phyloP scores from a whole-genome alignment of 2,329 filamentous ascomycete species.

The Penicillium sp. region DNA sequence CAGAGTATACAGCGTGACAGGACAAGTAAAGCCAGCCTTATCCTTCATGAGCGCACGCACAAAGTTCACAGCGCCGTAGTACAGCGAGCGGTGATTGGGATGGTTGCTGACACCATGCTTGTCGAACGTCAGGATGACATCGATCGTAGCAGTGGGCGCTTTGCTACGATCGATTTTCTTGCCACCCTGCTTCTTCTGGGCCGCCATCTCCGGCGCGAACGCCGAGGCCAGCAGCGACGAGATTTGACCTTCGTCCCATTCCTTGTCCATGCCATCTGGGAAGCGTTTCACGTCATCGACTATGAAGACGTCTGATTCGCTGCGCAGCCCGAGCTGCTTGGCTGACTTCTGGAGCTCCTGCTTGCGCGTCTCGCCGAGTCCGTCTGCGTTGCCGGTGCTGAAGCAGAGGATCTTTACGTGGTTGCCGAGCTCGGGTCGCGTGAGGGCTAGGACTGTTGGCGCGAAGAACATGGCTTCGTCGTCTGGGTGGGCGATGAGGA shows the following conservation, averaged over 20 bases:
- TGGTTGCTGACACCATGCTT: conserved; percentile 76
- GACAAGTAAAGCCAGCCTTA: conserved; percentile 63
- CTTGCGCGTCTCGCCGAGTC: conserved; percentile 77
- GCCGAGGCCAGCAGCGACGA: conserved; percentile 67
- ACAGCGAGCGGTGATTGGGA: conserved; percentile 89
- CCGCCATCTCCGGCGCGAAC: conserved; percentile 66
- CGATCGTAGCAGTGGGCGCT: conserved; percentile 60
- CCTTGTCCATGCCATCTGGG: conserved; percentile 80
- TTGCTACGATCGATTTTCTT: conserved; percentile 34
- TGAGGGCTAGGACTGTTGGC: conserved; percentile 81
- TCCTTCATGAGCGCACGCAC: conserved; percentile 64
- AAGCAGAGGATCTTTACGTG: conserved; percentile 93
- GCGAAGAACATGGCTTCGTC: conserved; percentile 99
- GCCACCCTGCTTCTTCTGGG: conserved; percentile 30
- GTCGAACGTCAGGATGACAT: conserved; percentile 90
- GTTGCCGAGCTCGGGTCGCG: conserved; percentile 75
- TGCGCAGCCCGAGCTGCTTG: conserved; percentile 69
- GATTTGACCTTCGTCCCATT: conserved; percentile 72
- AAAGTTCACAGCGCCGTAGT: conserved; percentile 76
- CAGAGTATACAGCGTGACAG: conserved; percentile 83
- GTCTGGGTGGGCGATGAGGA: conserved; percentile 95
- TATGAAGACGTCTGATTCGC: conserved; percentile 79
- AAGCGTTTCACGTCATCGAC: conserved; percentile 74
- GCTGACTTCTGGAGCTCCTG: conserved; percentile 81
- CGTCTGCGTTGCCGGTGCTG: conserved; percentile 84